Evolutionary conservation across 75 land plant genomes (phyloP).

Genomic region (Azolla pinnata): DNA sequence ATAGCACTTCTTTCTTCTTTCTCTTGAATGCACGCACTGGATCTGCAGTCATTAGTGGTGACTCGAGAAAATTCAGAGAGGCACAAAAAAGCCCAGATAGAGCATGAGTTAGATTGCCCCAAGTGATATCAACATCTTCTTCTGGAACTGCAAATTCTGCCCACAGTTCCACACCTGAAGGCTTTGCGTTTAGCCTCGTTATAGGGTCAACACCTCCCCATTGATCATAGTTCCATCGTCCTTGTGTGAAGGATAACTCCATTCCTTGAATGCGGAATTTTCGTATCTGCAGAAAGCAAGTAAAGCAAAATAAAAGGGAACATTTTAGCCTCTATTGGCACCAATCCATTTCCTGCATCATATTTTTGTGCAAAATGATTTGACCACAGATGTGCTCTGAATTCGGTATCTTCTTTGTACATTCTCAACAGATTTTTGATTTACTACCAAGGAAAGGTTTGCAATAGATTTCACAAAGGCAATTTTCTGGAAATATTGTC

Average conservation of each 20-base stretch:
- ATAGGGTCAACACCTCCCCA: slow-evolving; percentile 93
- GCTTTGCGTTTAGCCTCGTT: slow-evolving; percentile 69
- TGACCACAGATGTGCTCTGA: too few species aligned
- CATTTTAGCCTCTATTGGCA: too few species aligned
- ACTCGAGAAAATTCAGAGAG: slow-evolving; percentile 88
- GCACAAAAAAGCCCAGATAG: slow-evolving; percentile 99
- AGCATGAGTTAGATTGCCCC: slow-evolving; percentile 91
- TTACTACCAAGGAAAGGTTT: too few species aligned
- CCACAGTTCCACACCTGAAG: slow-evolving; percentile 94
- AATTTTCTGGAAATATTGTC: too few species aligned
- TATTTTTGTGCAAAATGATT: too few species aligned
- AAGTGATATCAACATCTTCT: slow-evolving; percentile 53
- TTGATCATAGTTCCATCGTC: slow-evolving; percentile 81
- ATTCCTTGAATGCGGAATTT: slow-evolving; percentile 65
- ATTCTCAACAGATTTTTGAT: too few species aligned
- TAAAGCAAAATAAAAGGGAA: too few species aligned
- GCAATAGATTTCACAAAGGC: too few species aligned
- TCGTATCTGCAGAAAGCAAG: slow-evolving; percentile 52
- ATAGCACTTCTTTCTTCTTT: neutral
- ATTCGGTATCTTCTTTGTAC: too few species aligned
- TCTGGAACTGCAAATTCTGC: slow-evolving; percentile 62
- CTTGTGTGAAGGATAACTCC: slow-evolving; percentile 97
- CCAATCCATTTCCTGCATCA: too few species aligned
- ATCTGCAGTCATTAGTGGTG: slow-evolving; percentile 50
- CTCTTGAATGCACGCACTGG: slow-evolving; percentile 47